Base-by-base conservation (phyloP, 1,284 basidiomycete genomes). In the Ganoderma sinense region DNA sequence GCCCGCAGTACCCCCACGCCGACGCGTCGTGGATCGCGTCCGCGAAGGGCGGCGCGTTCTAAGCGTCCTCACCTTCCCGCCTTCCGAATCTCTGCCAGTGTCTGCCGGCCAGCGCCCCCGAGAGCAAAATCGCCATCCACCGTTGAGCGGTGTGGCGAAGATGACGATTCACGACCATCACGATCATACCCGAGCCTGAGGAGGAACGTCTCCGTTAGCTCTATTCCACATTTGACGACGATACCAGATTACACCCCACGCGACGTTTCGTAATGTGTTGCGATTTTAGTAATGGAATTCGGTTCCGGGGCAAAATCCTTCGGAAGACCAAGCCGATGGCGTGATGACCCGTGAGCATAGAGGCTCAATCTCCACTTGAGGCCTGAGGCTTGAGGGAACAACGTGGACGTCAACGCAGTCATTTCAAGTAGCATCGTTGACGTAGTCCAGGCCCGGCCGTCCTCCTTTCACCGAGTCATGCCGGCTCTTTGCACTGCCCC, bases 1-100 rank as follows among this genome's bases (percentile, higher is more conserved):
- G 45, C 45, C n/a, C 11, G 20, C 51, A 72, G 71, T 72, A 66
- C 66, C 71, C 72, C 18, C 48, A 73, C 33, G 72, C 72, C 20
- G 64, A 71, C 66, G 61, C 72, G 4, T 48, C 55, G 29, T 73
- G 72, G 72, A 68, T 73, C 68, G 60, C 51, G 45, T 63, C 69
- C 1, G 71, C 67, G 13, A 69, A 69, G 66, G 68, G 71, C 59
- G 56, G 23, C 14, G 33, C 68, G 33, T 71, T 71, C 70, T 48
- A 18, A 41, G 29, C 53, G 31, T 59, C n/a, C 45, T 8, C 3
- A 41, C 20, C 5, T 18, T 14, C 4, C 23, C 26, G n/a, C n/a
- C n/a, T n/a, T n/a, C n/a, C n/a, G n/a, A n/a, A n/a, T n/a, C n/a
- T n/a, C n/a, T n/a, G n/a, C n/a, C n/a, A n/a, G n/a, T n/a, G 8